Base-by-base conservation (phyloP, 2,329 filamentous ascomycete species). In the Graphilbum ipis-grandicollis region DNA sequence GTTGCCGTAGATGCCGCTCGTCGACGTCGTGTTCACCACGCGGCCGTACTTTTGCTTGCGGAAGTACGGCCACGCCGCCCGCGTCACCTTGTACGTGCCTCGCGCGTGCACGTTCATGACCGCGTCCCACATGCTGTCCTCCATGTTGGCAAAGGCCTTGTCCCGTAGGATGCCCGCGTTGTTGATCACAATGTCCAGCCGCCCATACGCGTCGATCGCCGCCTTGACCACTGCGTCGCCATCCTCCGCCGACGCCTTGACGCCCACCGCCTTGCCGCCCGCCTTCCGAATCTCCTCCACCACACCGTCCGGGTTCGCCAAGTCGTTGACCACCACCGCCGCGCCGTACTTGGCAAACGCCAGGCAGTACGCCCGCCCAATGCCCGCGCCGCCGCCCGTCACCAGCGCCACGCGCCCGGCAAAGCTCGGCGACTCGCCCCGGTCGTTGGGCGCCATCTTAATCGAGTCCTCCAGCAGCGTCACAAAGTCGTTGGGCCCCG, bases 1-100 rank as follows among this genome's bases (percentile, higher is more conserved):
- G 71, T 94, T 98, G 49, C 90, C 90, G 56, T 98, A 98, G 58
- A 98, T 93, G 59, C 90, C 90, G 49, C 81, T 92, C 34, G 90
- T 96, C 26, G 84, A 93, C 30, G 90, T 90, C 34, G 90, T 98
- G 69, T 98, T 98, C 52, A 98, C 68, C 43, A 98, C 75, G 51
- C 90, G 84, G 47, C 90, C 90, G 52, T 94, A 98, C 68, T 94
- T 96, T 60, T 98, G 90, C 71, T 94, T 93, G 36, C 96, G 68
- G 68, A 98, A 82, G 59, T 92, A 81, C 35, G 90, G 90, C 85
- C 88, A 98, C 17, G 90, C 90, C 43, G 90, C 90, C 71, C 93
- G 94, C 54, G 84, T 88, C 46, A 88, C 75, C 65, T 93, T 93
- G 66, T 93, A 98, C 43, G 90, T 98, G 48, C 90, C 88, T 47